Evolutionary conservation across 2,329 filamentous ascomycete genomes (phyloP), one percentile per base, ranked within the genome.

Genomic region (Dendrostoma leiphaemia): DNA sequence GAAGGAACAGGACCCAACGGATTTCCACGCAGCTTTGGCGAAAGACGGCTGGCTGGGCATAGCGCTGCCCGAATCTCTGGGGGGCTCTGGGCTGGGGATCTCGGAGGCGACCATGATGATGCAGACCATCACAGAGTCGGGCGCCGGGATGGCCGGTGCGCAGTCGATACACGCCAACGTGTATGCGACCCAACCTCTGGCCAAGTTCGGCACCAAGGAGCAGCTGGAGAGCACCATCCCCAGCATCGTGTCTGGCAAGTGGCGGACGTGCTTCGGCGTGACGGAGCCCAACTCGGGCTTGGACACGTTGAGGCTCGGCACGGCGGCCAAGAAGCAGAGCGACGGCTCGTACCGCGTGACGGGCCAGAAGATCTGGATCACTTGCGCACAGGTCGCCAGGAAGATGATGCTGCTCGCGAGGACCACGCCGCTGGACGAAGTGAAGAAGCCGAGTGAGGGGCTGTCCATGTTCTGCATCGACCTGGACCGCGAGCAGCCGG

Each of bases 341-440:
- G 80, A 83, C 19, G 81, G 81, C 13, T 78, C 74, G 4, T 95
- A 92, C 66, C 75, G 72, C 1, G 78, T 95, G 10, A 82, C 82
- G 0, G 90, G 90, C 0, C 89, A 93, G 66, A 95, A 95, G 72
- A 92, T 93, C 51, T 95, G 90, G 90, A 95, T 94, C 51, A 90
- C 89, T 0, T 92, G 84, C 50, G 90, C 90, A 0, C 89, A 95
- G 66, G 87, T 93, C 0, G 90, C 90, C 0, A 79, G 80, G 4
- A 90, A 90, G 63, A 95, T 95, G 90, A 85, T 95, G 4, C 77
- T 95, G 0, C 79, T 96, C 0, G 89, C 89, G 0, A 82, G 90
- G 1, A 95, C 90, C 0, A 90, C 84, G 0, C 81, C 87, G 0
- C 61, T 86, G 0, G 85, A 90, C 48, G 76, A 89, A 56, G 83